Evolutionary conservation across 768 basidiomycete genomes (phyloP).

Genomic region (Tricholoma bakamatsutake): DNA sequence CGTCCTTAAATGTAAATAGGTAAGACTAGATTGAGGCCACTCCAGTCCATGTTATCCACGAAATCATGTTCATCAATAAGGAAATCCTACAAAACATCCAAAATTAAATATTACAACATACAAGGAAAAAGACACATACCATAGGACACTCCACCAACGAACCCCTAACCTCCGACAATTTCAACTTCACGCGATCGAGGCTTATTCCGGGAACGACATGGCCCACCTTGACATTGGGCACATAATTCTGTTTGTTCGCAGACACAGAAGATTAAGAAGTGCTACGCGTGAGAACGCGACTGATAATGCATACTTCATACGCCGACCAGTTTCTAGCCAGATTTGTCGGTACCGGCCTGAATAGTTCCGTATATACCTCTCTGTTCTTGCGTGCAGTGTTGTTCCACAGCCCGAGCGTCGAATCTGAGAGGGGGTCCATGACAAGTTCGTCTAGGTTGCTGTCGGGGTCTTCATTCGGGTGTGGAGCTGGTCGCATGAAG

Average conservation of each 20-base stretch:
- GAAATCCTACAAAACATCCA: slow-evolving; percentile 54
- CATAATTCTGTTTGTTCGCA: slow-evolving; percentile 48
- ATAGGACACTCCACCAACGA: slow-evolving; percentile 73
- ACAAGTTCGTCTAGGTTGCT: slow-evolving; percentile 56
- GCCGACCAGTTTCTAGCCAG: slow-evolving; percentile 71
- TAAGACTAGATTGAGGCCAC: slow-evolving; percentile 66
- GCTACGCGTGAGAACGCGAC: too few relatives aligned
- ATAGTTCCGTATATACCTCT: slow-evolving; percentile 81
- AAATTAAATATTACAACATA: background rate
- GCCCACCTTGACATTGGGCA: slow-evolving; percentile 72
- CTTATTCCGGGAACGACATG: slow-evolving; percentile 72
- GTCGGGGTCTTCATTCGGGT: slow-evolving; percentile 52
- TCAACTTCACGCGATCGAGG: slow-evolving; percentile 66
- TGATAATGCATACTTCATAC: slow-evolving; percentile 54
- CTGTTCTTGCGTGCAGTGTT: slow-evolving; percentile 75
- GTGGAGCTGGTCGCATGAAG: slow-evolving; percentile 80
- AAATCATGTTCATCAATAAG: slow-evolving; percentile 75
- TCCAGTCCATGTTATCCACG: slow-evolving; percentile 67
- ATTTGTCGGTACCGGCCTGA: slow-evolving; percentile 84
- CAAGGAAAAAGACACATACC: slow-evolving; percentile 35
- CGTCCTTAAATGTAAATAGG: slow-evolving; percentile 79
- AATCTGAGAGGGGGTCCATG: slow-evolving; percentile 71
- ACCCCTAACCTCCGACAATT: slow-evolving; percentile 63
- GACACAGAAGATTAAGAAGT: too few relatives aligned
- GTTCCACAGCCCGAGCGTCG: slow-evolving; percentile 53